phyloP scores from a whole-genome alignment of 2,329 filamentous ascomycete genomes.

The Colletotrichum sp. region DNA sequence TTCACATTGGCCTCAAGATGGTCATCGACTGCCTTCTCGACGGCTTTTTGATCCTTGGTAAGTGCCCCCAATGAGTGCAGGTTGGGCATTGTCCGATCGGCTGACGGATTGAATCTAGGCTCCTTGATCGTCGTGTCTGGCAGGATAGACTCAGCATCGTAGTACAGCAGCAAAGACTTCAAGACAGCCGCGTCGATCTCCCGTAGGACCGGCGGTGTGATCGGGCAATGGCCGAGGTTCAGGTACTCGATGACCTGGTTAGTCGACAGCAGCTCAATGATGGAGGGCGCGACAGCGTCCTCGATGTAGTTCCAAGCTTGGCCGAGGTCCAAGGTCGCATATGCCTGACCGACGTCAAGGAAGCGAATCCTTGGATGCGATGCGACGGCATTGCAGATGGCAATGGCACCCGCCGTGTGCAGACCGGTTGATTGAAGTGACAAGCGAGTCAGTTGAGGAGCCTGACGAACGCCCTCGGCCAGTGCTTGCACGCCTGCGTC shows the following conservation, averaged over 20 bases:
- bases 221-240: slow-evolving; percentile 43
- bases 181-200: slow-evolving; percentile 33
- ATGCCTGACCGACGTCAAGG: slow-evolving; percentile 51
- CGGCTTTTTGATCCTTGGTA: neutral
- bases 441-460: slow-evolving; percentile 38
- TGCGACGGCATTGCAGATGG: slow-evolving; percentile 40
- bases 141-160: slow-evolving; percentile 39
- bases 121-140: slow-evolving; percentile 27
- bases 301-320: slow-evolving; percentile 53
- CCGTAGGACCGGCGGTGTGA: slow-evolving; percentile 31
- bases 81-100: slow-evolving; percentile 7
- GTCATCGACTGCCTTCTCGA: slow-evolving; percentile 32
- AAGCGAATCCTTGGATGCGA: slow-evolving; percentile 38
- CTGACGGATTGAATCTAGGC: slow-evolving; percentile 33
- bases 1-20: slow-evolving; percentile 36
- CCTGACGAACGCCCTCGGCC: slow-evolving; percentile 33
- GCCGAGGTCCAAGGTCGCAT: slow-evolving; percentile 48
- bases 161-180: slow-evolving; percentile 40
- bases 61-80: neutral
- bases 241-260: slow-evolving; percentile 42
- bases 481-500: slow-evolving; percentile 34
- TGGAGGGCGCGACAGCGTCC: slow-evolving; percentile 36
- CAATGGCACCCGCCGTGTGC: slow-evolving; percentile 40
- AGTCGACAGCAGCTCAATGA: slow-evolving; percentile 37
- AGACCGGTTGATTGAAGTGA: slow-evolving; percentile 49